A percentile compares a stretch with the other conserved stretches of the same genome.
phyloP scores from a whole-genome alignment of 495 filamentous ascomycete genomes.

The Penicillium arizonense region DNA sequence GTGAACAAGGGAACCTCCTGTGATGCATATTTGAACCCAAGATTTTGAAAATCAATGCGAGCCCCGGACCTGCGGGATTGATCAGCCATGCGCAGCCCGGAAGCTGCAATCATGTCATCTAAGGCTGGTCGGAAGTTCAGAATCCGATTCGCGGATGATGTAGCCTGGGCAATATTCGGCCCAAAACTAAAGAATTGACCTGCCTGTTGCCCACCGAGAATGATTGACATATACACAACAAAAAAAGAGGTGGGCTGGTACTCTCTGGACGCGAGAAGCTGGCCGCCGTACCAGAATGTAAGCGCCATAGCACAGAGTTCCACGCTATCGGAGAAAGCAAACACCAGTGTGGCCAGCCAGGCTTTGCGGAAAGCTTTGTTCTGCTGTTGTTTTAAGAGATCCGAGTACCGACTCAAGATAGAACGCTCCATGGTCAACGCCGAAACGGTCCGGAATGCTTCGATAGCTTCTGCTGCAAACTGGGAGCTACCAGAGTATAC shows the following conservation, averaged over 20 bases:
- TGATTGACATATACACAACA: constrained; percentile 56
- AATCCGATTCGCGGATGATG: constrained; percentile 55
- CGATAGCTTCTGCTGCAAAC: constrained; percentile 58
- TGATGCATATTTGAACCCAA: constrained; percentile 60
- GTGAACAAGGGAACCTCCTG: constrained; percentile 50
- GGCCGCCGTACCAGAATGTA: constrained; percentile 60
- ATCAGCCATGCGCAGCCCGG: background rate
- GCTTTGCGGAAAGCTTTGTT: constrained; percentile 50
- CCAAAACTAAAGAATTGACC: constrained; percentile 52
- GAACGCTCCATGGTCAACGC: constrained; percentile 52
- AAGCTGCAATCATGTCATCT: no score
- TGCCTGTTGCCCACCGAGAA: constrained; percentile 55
- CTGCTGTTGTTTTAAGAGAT: constrained; percentile 51
- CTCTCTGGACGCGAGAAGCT: constrained; percentile 49
- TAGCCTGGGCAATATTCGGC: constrained; percentile 54
- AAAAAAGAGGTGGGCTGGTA: constrained; percentile 54
- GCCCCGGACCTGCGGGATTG: background rate
- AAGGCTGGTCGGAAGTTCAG: constrained; percentile 21
- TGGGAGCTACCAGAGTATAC: constrained; percentile 54
- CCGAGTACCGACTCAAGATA: constrained; percentile 45
- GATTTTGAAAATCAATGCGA: constrained; percentile 40
- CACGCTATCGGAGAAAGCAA: constrained; percentile 39
- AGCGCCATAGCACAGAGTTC: constrained; percentile 55
- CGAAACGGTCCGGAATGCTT: constrained; percentile 57
- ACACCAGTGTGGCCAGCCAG: constrained; percentile 38